phyloP scores from a whole-genome alignment of 345 rosid genomes.

The Aethionema arabicum region DNA sequence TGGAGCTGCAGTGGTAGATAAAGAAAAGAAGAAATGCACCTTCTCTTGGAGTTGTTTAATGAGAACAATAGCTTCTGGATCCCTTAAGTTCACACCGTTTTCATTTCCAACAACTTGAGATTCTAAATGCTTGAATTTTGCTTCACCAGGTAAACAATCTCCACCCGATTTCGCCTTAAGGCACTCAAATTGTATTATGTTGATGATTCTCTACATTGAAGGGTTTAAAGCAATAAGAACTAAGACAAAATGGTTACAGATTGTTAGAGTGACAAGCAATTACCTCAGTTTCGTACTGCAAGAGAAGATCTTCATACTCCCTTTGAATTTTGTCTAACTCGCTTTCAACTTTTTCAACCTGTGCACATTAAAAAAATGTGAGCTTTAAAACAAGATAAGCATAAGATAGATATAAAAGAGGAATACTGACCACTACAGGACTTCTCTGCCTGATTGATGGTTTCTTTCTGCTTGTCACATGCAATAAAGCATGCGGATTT shows the following conservation, averaged over 20 bases:
- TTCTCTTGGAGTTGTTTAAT: constrained; percentile 89
- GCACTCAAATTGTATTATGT: constrained; percentile 63
- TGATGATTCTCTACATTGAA: constrained; percentile 53
- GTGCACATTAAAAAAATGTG: constrained; percentile 33
- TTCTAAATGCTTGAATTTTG: constrained; percentile 31
- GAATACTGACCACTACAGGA: constrained; percentile 55
- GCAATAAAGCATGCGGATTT: constrained; percentile 66
- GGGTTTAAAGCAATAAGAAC: constrained; percentile 21
- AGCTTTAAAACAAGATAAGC: constrained; percentile 31
- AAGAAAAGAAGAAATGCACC: constrained; percentile 44
- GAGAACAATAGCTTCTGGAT: constrained; percentile 63
- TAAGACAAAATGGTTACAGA: constrained; percentile 4
- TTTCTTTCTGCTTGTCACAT: constrained; percentile 84
- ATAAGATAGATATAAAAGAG: constrained; percentile 30
- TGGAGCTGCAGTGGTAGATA: neutral
- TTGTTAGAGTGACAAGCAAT: constrained; percentile 20
- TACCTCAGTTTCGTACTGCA: constrained; percentile 71
- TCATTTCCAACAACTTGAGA: constrained; percentile 35
- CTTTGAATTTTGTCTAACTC: constrained; percentile 48
- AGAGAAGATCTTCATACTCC: constrained; percentile 68
- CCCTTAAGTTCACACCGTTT: constrained; percentile 43
- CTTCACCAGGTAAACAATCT: constrained; percentile 31
- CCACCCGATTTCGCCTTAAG: constrained; percentile 55
- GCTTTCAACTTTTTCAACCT: constrained; percentile 63
- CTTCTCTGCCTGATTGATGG: constrained; percentile 50